phyloP scores from a whole-genome alignment of 169 alveolate species.

The Condylostoma magnum region DNA sequence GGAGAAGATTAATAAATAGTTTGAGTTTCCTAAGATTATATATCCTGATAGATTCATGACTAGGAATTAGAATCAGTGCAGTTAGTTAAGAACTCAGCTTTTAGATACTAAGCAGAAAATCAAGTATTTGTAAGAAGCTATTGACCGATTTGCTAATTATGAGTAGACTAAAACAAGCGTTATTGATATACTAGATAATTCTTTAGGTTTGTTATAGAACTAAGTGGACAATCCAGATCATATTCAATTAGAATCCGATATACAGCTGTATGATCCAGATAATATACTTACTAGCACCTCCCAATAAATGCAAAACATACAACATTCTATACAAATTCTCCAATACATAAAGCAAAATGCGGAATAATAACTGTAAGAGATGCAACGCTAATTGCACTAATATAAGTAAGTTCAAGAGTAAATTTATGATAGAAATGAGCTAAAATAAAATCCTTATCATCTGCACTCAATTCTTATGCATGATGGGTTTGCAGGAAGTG shows the following conservation, averaged over 20 bases:
- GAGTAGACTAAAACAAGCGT: not conserved
- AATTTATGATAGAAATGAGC: not conserved
- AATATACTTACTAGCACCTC: not conserved
- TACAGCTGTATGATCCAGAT: not conserved
- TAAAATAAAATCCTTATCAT: constrained; percentile 21
- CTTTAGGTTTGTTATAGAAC: not conserved
- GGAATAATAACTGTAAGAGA: not conserved
- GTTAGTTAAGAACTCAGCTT: constrained; percentile 23
- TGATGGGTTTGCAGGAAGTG: constrained; percentile 50
- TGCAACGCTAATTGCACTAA: not conserved
- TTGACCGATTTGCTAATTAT: not conserved
- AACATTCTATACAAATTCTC: not conserved
- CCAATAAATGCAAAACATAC: not conserved
- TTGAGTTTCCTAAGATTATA: constrained; percentile 48
- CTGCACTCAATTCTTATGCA: constrained; percentile 44
- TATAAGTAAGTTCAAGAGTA: not conserved
- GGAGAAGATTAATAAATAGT: constrained; percentile 28
- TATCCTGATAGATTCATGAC: constrained; percentile 51
- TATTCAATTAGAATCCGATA: not conserved
- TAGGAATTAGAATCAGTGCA: constrained; percentile 36
- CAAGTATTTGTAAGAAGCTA: constrained; percentile 3
- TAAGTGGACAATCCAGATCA: not conserved
- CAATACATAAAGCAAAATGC: not conserved
- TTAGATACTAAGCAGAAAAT: constrained; percentile 19
- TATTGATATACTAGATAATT: not conserved